Evolutionary conservation across 2,329 filamentous ascomycete genomes (phyloP).

Genomic region (Helicocarpus griseus): DNA sequence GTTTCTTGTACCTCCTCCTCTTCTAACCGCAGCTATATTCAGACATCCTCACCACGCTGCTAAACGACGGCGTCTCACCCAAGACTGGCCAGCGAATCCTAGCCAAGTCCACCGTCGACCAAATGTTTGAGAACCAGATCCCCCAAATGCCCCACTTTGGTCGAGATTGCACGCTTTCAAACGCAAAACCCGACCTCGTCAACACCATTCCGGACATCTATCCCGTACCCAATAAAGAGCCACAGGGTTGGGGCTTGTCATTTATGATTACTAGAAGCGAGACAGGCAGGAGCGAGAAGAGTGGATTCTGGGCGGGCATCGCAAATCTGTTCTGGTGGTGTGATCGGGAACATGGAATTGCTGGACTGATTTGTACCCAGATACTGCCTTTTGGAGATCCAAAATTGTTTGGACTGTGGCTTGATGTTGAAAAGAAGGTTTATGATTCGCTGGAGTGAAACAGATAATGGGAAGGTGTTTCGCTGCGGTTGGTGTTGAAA

Average conservation of each 20-base stretch:
- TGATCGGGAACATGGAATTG: conserved; percentile 51
- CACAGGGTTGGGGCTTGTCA: conserved; percentile 56
- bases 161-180: conserved; percentile 32
- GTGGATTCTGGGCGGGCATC: conserved; percentile 50
- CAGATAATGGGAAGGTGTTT: too few relatives aligned
- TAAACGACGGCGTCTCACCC: conserved; percentile 56
- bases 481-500: too few relatives aligned
- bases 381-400: conserved; percentile 42
- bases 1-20: conserved; percentile 4
- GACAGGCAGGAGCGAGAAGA: conserved; percentile 45
- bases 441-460: conserved; percentile 20
- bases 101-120: conserved; percentile 46
- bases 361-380: conserved; percentile 43
- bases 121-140: conserved; percentile 58
- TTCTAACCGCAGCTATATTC: background rate
- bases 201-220: conserved; percentile 44
- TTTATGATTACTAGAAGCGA: conserved; percentile 45
- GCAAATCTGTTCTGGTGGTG: conserved; percentile 55
- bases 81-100: conserved; percentile 47
- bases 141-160: conserved; percentile 45
- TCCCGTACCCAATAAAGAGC: conserved; percentile 31
- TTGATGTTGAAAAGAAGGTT: conserved; percentile 29
- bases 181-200: conserved; percentile 41
- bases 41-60: conserved; percentile 51
- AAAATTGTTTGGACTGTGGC: conserved; percentile 35